Evolutionary conservation across 2,329 filamentous ascomycete species (phyloP).

Genomic region (Ophiostoma novo-ulmi): DNA sequence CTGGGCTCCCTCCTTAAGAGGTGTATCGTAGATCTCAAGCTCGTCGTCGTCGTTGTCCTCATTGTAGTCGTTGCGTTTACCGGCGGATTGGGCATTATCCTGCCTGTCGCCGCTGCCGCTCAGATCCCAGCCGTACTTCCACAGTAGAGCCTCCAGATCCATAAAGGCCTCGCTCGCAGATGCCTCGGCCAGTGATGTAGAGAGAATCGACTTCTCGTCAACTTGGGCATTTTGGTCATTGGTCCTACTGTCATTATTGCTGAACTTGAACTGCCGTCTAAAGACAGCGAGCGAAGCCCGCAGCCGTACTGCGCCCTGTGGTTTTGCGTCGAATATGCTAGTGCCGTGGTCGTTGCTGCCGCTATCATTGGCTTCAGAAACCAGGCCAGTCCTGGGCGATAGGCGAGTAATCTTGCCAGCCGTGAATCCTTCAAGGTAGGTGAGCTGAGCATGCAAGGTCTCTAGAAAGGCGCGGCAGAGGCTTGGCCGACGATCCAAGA

Average conservation of each 20-base stretch:
- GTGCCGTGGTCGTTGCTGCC: slow-evolving; percentile 23
- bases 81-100: background rate
- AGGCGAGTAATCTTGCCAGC: background rate
- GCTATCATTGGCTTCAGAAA: background rate
- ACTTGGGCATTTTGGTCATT: background rate
- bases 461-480: slow-evolving; percentile 46
- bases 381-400: background rate
- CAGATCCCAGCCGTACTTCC: slow-evolving; percentile 52
- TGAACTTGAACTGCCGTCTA: slow-evolving; percentile 45
- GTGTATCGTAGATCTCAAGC: slow-evolving; percentile 18
- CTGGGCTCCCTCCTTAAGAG: slow-evolving; percentile 14
- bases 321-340: slow-evolving; percentile 36
- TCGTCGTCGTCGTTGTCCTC: slow-evolving; percentile 18
- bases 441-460: slow-evolving; percentile 51
- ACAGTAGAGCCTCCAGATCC: slow-evolving; percentile 45
- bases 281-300: slow-evolving; percentile 49
- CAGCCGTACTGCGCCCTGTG: slow-evolving; percentile 35
- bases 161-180: slow-evolving; percentile 49
- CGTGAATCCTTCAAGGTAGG: slow-evolving; percentile 42
- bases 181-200: slow-evolving; percentile 40
- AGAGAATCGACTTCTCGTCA: background rate
- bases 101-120: slow-evolving; percentile 45
- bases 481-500: slow-evolving; percentile 41
- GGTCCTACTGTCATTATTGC: slow-evolving; percentile 3
- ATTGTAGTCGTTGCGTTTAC: slow-evolving; percentile 34